Conservation (phyloP, 805 yeast genomes). For the Yarrowia porcina region DNA sequence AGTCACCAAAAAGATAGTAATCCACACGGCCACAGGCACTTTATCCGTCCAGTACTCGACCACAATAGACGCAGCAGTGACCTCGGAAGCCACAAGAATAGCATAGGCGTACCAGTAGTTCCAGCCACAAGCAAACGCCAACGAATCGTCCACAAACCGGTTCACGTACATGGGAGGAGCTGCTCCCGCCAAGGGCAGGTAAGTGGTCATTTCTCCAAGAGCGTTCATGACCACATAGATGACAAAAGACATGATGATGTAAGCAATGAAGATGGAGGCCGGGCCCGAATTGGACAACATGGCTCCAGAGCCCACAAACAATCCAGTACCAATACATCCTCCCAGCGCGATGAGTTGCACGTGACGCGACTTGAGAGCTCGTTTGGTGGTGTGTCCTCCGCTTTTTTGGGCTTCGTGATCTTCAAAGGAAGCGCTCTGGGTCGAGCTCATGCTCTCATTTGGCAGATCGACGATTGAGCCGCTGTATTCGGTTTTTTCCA, state of each 20-base stretch:
- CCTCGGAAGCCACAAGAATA: conserved; percentile 46
- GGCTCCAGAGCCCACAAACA: conserved; percentile 68
- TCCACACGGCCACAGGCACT: conserved; percentile 52
- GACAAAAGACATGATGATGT: conserved; percentile 57
- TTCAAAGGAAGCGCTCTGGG: conserved; percentile 1
- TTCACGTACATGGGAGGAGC: conserved; percentile 58
- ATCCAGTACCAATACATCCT: conserved; percentile 75
- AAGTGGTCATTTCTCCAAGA: conserved; percentile 55
- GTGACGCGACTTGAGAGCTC: conserved; percentile 56
- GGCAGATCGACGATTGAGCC: neutral
- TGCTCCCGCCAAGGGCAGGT: conserved; percentile 58
- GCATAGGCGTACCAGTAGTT: conserved; percentile 51
- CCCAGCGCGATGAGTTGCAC: conserved; percentile 73
- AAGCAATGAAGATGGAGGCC: conserved; percentile 61
- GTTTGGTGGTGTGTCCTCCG: conserved; percentile 26
- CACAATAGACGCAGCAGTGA: conserved; percentile 46
- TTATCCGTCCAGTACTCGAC: conserved; percentile 47
- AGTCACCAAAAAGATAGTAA: conserved; percentile 49
- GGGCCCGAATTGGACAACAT: conserved; percentile 69
- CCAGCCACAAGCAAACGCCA: conserved; percentile 57
- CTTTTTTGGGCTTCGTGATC: neutral
- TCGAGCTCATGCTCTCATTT: neutral
- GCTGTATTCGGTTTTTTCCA: neutral
- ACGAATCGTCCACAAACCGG: conserved; percentile 57
- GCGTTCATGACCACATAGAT: conserved; percentile 64